phyloP scores from a whole-genome alignment of 805 yeast species.

The Zygotorulaspora chibaensis region DNA sequence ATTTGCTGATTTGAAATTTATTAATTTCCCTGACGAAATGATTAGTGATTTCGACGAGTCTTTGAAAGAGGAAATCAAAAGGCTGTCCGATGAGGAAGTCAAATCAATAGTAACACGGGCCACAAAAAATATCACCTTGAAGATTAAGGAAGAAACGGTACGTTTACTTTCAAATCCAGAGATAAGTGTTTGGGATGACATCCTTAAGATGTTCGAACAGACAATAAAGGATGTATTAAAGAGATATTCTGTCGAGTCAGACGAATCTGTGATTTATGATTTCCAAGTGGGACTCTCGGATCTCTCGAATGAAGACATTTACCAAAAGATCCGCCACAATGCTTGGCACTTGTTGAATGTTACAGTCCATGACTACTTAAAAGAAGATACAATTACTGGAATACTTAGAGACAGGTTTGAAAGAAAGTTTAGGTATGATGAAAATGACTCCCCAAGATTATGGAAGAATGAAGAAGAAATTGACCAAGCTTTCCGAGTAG shows the following conservation, averaged over 20 bases:
- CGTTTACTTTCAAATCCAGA: constrained; percentile 48
- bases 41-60: constrained; percentile 15
- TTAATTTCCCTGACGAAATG: constrained; percentile 3
- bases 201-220: constrained; percentile 42
- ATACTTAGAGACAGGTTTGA: constrained; percentile 79
- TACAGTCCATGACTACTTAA: constrained; percentile 55
- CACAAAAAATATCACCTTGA: constrained; percentile 43
- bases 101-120: constrained; percentile 40
- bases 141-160: constrained; percentile 49
- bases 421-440: constrained; percentile 76
- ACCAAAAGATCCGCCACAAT: constrained; percentile 42
- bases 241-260: constrained; percentile 25
- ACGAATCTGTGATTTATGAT: constrained; percentile 41
- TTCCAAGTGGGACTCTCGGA: constrained; percentile 58
- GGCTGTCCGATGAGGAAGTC: constrained; percentile 40
- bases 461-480: constrained; percentile 75
- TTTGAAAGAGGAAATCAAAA: constrained; percentile 31
- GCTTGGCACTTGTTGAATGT: constrained; percentile 66
- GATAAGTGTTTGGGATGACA: constrained; percentile 56
- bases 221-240: constrained; percentile 32
- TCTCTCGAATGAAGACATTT: constrained; percentile 41
- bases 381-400: constrained; percentile 60
- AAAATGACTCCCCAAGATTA: constrained; percentile 71
- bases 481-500: constrained; percentile 55
- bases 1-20: constrained; percentile 31